Conservation (phyloP, 768 basidiomycete genomes). For the Naganishia kalamii region DNA sequence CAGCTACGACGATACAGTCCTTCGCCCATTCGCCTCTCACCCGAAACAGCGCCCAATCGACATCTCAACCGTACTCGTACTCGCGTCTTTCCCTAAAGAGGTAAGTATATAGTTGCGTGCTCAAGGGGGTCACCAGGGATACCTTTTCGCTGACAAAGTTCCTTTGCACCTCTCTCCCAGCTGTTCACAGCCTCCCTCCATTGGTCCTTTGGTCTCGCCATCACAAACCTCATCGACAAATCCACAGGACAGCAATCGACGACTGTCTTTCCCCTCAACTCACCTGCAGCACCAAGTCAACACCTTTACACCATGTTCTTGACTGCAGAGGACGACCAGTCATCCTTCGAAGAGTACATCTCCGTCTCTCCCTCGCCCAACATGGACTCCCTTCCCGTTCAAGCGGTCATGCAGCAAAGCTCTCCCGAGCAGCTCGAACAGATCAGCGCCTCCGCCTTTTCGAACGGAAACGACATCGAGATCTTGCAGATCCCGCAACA, state of each 20-base stretch:
- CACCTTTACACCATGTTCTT: conserved; percentile 5
- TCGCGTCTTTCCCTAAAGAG: not conserved
- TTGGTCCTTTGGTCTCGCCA: not conserved
- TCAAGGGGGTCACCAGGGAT: not conserved
- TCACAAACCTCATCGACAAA: not conserved
- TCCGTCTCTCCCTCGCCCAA: not conserved
- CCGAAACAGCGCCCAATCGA: not conserved
- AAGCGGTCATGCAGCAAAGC: not conserved
- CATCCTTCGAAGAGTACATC: conserved; percentile 12
- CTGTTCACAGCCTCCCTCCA: not conserved
- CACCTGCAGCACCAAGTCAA: not conserved
- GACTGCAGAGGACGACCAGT: not conserved
- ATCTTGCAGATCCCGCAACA: not conserved
- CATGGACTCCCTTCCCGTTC: not conserved
- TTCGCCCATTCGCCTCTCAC: conserved; percentile 9
- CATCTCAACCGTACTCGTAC: not conserved
- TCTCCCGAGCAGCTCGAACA: not conserved
- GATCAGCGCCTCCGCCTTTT: not conserved
- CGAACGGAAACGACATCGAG: not conserved
- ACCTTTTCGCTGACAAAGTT: conserved; percentile 9
- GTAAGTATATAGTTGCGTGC: not conserved
- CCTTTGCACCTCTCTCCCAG: conserved; percentile 2
- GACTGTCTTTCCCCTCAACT: not conserved
- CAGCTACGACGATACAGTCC: not conserved
- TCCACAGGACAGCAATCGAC: not conserved